These are phyloP conservation scores for Limonium bicolor DNA, from an alignment of 148 eudicot genomes.

Conservation along the genomic window DNA sequence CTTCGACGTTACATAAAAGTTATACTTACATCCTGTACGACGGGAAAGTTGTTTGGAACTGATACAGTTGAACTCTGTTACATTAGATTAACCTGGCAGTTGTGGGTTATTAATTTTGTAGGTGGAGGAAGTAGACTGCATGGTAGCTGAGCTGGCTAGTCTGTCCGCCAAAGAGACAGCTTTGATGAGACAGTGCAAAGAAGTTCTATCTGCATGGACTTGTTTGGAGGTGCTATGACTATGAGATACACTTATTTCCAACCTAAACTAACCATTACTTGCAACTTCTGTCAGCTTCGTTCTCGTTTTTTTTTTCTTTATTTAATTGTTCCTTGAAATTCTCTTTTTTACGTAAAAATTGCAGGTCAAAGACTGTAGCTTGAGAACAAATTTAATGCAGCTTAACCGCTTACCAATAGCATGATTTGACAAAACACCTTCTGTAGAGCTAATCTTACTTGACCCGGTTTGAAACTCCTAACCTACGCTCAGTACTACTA, in stretches of 20 bases:
- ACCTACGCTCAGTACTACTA: too few species aligned
- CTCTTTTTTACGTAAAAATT: not conserved
- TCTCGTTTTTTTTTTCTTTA: not conserved
- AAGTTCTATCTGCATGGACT: slow-evolving; percentile 42
- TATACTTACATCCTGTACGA: too few species aligned
- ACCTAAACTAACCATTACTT: not conserved
- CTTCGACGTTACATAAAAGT: too few species aligned
- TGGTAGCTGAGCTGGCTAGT: slow-evolving; percentile 51
- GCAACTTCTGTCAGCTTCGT: not conserved
- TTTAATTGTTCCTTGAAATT: not conserved
- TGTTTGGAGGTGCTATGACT: slow-evolving; percentile 41
- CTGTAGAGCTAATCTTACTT: slow-evolving; percentile 48
- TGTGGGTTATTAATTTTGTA: slow-evolving; percentile 10
- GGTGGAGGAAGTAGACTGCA: slow-evolving; percentile 67
- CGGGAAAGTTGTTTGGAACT: not conserved
- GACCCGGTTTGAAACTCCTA: slow-evolving; percentile 7
- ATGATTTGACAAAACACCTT: slow-evolving; percentile 37
- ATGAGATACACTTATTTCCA: not conserved
- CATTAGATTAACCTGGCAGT: not conserved
- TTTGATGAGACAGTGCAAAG: slow-evolving; percentile 52
- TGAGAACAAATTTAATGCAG: slow-evolving; percentile 81
- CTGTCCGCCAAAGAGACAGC: slow-evolving; percentile 48
- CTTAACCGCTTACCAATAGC: slow-evolving; percentile 39
- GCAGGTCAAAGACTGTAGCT: slow-evolving; percentile 82
- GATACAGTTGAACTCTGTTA: not conserved